Evolutionary conservation across 768 basidiomycete species (phyloP), one percentile per base, ranked within the genome.

Genomic region (Fomitopsis pulvina): DNA sequence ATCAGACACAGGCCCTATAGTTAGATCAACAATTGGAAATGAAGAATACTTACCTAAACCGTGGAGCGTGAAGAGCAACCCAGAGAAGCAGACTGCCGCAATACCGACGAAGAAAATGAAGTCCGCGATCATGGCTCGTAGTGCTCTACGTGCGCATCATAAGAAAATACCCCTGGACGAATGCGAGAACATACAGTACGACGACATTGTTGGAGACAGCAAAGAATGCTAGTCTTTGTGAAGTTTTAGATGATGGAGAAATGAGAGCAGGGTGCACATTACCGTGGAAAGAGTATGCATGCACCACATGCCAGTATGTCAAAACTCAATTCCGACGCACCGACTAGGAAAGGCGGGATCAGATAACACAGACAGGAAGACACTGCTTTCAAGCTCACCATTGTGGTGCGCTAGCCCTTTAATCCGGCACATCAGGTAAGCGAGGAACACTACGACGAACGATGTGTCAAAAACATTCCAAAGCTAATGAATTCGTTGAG

Each of bases 391-490:
- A 40, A 38, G 30, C 71, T 49, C 61, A 87, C 82, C 60, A 56
- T 91, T 74, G 25, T 69, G 60, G 49, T 67, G 56, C 12, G 71
- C 58, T 12, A 92, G 68, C 0, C 87, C 91, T 55, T 77, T 75
- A 43, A 81, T 66, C 38, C 92, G 78, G 51, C 91, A 66, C 6
- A 64, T 73, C 2, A 86, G 61, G 63, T 89, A 95, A 6, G 71
- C 72, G 22, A 87, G 58, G 64, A 87, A 91, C 42, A 92, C 71
- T 22, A 80, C 51, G 52, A 82, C 75, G 62, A 90, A 90, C 0
- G 78, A 74, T 21, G 86, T 82, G 66, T 90, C 92, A 57, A 94
- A 92, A 4, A 81, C 84, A 61, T 92, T 94, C 92, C 92, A 95
- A 55, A 93, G 81, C 88, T 93, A 32, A 9, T 40, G n/a, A 11